Percentiles rank a stretch among this genome's conserved stretches.
These are phyloP conservation scores for Xylaria acuta DNA, from an alignment of 495 filamentous ascomycete genomes.

Conservation along the genomic window DNA sequence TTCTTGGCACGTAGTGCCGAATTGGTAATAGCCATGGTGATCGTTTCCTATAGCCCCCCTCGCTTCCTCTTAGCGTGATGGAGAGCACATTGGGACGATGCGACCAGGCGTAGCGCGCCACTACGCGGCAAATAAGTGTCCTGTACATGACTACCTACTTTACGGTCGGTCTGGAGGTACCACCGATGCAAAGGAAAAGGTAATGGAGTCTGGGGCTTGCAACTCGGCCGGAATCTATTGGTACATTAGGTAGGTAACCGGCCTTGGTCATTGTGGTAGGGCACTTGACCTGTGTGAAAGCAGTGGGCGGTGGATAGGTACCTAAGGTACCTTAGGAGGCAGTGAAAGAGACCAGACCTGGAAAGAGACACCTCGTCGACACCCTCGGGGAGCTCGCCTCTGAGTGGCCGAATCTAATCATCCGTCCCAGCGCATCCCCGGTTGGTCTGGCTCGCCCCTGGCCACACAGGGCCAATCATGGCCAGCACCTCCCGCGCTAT, in stretches of 20 bases:
- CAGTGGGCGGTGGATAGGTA: not conserved
- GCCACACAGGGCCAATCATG: constrained; percentile 18
- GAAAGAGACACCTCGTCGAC: not conserved
- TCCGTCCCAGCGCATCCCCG: constrained; percentile 21
- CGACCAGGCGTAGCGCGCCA: not conserved
- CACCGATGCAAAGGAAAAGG: not conserved
- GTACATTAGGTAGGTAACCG: not conserved
- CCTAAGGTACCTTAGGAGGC: too few species aligned
- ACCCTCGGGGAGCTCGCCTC: constrained; percentile 18
- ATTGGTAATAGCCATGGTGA: not conserved
- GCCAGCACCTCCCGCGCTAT: not conserved
- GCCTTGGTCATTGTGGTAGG: not conserved
- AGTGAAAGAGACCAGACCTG: not conserved
- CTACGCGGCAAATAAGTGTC: not conserved
- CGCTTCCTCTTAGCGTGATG: constrained; percentile 1
- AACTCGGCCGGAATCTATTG: not conserved
- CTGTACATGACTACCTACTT: too few species aligned
- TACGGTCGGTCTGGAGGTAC: not conserved
- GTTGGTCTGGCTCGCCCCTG: constrained; percentile 25
- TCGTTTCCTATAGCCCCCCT: constrained; percentile 3
- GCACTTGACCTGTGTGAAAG: constrained; percentile 10
- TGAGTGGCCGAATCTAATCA: constrained; percentile 27
- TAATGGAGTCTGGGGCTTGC: not conserved
- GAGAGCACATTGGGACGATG: constrained; percentile 1
- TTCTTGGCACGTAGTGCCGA: not conserved